These are phyloP conservation scores for Suillus decipiens DNA, from an alignment of 768 basidiomycete genomes.

Conservation along the genomic window DNA sequence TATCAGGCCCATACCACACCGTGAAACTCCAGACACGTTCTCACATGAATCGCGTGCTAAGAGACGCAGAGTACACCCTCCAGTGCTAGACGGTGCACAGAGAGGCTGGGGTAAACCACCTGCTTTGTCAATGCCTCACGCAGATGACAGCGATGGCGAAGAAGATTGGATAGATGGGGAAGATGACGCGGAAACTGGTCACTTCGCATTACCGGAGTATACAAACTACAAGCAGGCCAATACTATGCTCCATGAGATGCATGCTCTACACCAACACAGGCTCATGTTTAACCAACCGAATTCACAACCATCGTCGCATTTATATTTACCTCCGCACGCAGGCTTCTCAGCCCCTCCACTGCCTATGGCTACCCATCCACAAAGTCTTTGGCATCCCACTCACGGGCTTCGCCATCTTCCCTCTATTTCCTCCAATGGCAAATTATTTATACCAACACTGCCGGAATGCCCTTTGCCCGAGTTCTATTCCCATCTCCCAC, in stretches of 20 bases:
- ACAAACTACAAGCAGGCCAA: conserved; percentile 61
- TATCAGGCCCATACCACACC: conserved; percentile 18
- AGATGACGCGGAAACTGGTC: conserved; percentile 37
- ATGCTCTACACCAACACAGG: conserved; percentile 67
- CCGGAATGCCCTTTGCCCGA: conserved; percentile 11
- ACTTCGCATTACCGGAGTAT: conserved; percentile 8
- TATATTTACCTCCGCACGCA: not conserved
- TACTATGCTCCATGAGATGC: conserved; percentile 67
- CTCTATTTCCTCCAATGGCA: conserved; percentile 12
- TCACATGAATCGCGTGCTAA: conserved; percentile 42
- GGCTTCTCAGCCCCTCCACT: conserved; percentile 2
- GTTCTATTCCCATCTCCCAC: conserved; percentile 6
- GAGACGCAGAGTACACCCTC: conserved; percentile 54
- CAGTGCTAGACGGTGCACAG: conserved; percentile 51
- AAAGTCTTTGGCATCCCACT: conserved; percentile 6
- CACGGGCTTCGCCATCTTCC: conserved; percentile 4
- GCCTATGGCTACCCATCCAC: conserved; percentile 4
- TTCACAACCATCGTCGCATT: conserved; percentile 15
- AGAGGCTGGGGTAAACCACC: conserved; percentile 43
- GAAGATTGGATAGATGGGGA: conserved; percentile 36
- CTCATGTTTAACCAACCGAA: conserved; percentile 38
- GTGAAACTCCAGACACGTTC: conserved; percentile 13
- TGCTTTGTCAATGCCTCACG: not conserved
- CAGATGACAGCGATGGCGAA: conserved; percentile 28
- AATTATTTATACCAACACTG: conserved; percentile 4